Evolutionary conservation across 2,329 filamentous ascomycete genomes (phyloP), one percentile per base, ranked within the genome.

Genomic region (Colletotrichum sp.): DNA sequence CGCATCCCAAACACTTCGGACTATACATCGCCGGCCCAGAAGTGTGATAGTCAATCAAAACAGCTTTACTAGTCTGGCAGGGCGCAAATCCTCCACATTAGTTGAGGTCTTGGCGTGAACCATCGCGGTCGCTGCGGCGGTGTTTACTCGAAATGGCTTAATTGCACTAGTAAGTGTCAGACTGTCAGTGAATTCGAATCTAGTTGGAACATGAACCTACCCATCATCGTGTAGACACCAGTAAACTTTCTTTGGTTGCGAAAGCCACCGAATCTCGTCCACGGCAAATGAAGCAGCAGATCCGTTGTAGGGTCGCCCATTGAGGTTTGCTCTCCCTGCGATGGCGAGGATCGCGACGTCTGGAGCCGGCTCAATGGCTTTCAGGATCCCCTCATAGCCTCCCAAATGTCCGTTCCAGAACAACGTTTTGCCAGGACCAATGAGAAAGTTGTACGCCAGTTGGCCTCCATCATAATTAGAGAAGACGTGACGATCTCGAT

Each of bases 141-240:
- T 68, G 24, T 68, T 28, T 13, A 68, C 66, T 13, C 52, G 49
- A 26, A 39, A 68, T 3, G 66, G 66, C n/a, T n/a, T 68, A 5
- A 59, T 68, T 1, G 65, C 44, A 4, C 65, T 57, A 13, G 16
- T 2, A 13, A 44, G 39, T 44, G 5, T 18, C 18, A 24, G 65
- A 30, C 4, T 2, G 12, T 52, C 24, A 66, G 26, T 52, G 24
- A 24, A 21, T 52, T 44, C 18, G 30, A 12, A 21, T 39, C 18
- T 5, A 5, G 21, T n/a, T 3, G 8, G 3, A n/a, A 21, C 15
- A 0, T 28, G 9, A 13, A 72, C 52, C 7, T 49, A 68, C 63
- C 49, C 34, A 10, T 68, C 52, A 21, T 72, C 70, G 13, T 72
- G 70, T 8, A 72, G 52, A 26, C 63, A 67, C 70, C 70, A 72